Base-by-base conservation (phyloP, 2,329 filamentous ascomycete species). In the Alternaria atra region DNA sequence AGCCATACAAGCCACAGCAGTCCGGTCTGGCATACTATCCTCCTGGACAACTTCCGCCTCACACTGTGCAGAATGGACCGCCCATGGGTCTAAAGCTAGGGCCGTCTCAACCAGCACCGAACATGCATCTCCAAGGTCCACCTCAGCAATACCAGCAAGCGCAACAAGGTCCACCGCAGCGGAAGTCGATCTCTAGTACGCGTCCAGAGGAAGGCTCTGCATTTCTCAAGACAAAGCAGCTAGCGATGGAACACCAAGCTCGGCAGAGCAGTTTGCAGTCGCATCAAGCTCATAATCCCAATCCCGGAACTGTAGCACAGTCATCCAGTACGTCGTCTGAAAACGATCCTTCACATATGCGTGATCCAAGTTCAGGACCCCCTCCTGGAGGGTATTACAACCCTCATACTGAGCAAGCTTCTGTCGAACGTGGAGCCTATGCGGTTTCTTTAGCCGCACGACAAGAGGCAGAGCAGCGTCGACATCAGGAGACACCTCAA, bases 341-440 rank as follows among this genome's bases (percentile, higher is more conserved):
- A 46, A 63, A 66, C 13, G 17, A 27, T 42, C 35, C 55, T 48
- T 51, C 54, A 6, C 50, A 60, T 40, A 29, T 39, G 43, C 61
- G 51, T 40, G 65, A 68, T 54, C 42, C 27, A 44, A 50, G 52
- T 35, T 62, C 55, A 37, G 60, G 55, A 13, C 60, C 63, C 43
- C 66, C 67, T 42, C 52, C 63, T 8, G 69, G 60, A 40, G 71
- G 69, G n/a, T 73, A 73, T 47, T 74, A 72, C 50, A 66, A 72
- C 46, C 70, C 72, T 10, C 64, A 68, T 34, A 58, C 55, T 25
- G 56, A 55, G 27, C 55, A 54, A 20, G 39, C 61, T 35, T 15
- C 52, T 43, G 39, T 48, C 35, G 61, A 68, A 32, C 60, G 58
- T 30, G 68, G 65, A 25, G 68, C 66, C 15, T 68, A 70, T 43